A percentile compares a stretch with the other conserved stretches of the same genome.
Evolutionary conservation across 768 basidiomycete genomes (phyloP).

Genomic region (Suillus clintonianus): DNA sequence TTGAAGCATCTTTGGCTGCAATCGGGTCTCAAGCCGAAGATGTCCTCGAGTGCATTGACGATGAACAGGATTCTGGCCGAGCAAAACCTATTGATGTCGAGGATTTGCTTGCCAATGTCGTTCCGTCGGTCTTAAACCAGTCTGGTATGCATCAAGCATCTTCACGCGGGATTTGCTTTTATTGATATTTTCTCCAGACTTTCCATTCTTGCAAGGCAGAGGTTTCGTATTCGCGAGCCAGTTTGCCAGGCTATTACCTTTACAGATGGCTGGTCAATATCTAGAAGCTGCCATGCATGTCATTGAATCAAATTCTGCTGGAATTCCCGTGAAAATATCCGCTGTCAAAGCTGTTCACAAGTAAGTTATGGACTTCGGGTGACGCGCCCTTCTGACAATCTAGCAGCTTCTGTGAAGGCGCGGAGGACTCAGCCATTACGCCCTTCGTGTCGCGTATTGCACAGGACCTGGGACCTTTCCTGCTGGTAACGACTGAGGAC

Average conservation of each 20-base stretch:
- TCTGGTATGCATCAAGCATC: slow-evolving; percentile 51
- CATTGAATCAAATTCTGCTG: slow-evolving; percentile 69
- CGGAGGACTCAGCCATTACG: slow-evolving; percentile 54
- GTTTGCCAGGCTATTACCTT: slow-evolving; percentile 73
- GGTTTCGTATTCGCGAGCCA: slow-evolving; percentile 94
- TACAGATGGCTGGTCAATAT: slow-evolving; percentile 79
- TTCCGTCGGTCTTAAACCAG: slow-evolving; percentile 74
- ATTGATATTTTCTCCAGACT: slow-evolving; percentile 47
- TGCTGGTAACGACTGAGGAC: slow-evolving; percentile 80
- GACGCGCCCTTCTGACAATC: slow-evolving; percentile 9
- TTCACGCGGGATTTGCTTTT: neutral
- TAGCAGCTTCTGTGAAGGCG: slow-evolving; percentile 69
- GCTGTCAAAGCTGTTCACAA: slow-evolving; percentile 93
- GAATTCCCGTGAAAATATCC: slow-evolving; percentile 89
- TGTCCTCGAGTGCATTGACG: slow-evolving; percentile 74
- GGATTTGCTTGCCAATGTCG: slow-evolving; percentile 70
- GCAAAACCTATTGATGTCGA: slow-evolving; percentile 76
- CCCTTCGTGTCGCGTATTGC: slow-evolving; percentile 76
- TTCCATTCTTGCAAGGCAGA: slow-evolving; percentile 92
- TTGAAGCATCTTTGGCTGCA: slow-evolving; percentile 83
- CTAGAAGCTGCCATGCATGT: slow-evolving; percentile 85
- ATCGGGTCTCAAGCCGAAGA: slow-evolving; percentile 81
- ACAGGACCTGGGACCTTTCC: slow-evolving; percentile 80
- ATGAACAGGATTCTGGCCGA: slow-evolving; percentile 66
- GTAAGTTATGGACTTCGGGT: slow-evolving; percentile 45